Evolutionary conservation across 177 flowering plant genomes (phyloP).

Genomic region (Telopea speciosissima): DNA sequence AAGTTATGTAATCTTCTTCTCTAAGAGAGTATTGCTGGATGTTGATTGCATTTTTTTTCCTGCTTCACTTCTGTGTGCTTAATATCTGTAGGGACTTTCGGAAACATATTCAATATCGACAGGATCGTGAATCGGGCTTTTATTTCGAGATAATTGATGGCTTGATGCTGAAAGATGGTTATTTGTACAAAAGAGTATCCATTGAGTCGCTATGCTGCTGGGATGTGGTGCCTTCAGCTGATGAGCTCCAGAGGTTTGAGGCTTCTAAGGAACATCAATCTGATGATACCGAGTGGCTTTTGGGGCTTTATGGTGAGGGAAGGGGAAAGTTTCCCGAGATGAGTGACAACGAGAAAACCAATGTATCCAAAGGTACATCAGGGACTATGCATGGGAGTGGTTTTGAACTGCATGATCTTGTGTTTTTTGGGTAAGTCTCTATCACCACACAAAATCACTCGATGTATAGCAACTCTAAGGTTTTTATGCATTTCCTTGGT

Average conservation of each 20-base stretch:
- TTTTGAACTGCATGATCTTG: constrained; percentile 62
- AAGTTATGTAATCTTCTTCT: constrained; percentile 18
- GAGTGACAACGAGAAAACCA: constrained; percentile 21
- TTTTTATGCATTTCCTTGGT: background rate
- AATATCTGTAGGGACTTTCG: constrained; percentile 57
- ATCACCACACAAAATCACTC: background rate
- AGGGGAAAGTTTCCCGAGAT: constrained; percentile 25
- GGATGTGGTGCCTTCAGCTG: constrained; percentile 58
- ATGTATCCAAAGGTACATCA: constrained; percentile 11
- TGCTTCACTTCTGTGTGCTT: background rate
- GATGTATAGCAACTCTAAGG: background rate
- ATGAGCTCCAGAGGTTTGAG: constrained; percentile 64
- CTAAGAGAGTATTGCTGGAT: background rate
- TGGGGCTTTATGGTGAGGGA: constrained; percentile 63
- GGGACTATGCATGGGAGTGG: constrained; percentile 17
- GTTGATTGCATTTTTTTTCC: background rate
- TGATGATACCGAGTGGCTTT: constrained; percentile 63
- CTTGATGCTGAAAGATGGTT: constrained; percentile 88
- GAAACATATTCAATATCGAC: constrained; percentile 57
- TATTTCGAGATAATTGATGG: constrained; percentile 67
- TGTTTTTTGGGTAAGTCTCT: constrained; percentile 58
- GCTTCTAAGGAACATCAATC: constrained; percentile 39
- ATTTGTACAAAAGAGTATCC: constrained; percentile 67
- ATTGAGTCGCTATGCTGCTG: constrained; percentile 60
- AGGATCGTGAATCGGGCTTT: constrained; percentile 66